A percentile compares a stretch with the other conserved stretches of the same genome.
phyloP scores from a whole-genome alignment of 2,329 filamentous ascomycete genomes.

The Pseudocercospora vitis region DNA sequence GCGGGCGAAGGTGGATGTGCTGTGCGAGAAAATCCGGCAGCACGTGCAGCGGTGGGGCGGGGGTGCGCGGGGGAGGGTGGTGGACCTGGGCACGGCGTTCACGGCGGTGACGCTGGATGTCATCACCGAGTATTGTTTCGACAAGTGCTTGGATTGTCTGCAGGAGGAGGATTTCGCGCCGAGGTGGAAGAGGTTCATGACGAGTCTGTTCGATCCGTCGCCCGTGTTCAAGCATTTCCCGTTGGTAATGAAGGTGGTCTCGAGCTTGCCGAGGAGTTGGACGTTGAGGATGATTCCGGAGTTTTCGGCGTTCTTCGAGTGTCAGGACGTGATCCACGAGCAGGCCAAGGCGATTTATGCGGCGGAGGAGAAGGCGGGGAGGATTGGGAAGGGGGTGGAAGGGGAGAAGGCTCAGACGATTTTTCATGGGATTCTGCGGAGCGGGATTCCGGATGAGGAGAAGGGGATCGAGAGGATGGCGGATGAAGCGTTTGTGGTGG shows the following conservation, averaged over 20 bases:
- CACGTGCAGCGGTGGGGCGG: too few relatives aligned
- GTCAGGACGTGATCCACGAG: background rate
- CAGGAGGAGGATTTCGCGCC: conserved; percentile 5
- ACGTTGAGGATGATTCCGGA: conserved; percentile 5
- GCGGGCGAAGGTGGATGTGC: conserved; percentile 3
- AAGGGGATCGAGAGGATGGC: conserved; percentile 8
- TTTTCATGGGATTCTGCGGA: conserved; percentile 17
- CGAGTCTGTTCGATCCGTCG: conserved; percentile 5
- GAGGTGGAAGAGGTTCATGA: conserved; percentile 13
- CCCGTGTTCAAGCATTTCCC: conserved; percentile 12
- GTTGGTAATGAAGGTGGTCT: conserved; percentile 5
- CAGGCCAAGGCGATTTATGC: conserved; percentile 4
- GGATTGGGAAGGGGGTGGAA: background rate
- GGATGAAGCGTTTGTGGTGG: conserved; percentile 16
- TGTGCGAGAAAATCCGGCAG: conserved; percentile 11
- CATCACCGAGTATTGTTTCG: conserved; percentile 14
- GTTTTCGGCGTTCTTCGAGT: conserved; percentile 11
- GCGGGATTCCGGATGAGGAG: conserved; percentile 5
- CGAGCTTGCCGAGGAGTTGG: background rate
- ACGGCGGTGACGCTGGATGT: conserved; percentile 15
- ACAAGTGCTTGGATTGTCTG: conserved; percentile 7
- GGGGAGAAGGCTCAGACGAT: conserved; percentile 10
- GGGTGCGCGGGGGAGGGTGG: background rate
- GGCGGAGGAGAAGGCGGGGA: background rate
- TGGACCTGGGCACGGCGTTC: conserved; percentile 13